Conservation (phyloP, 768 basidiomycete genomes). For the Leccinellum albellum region DNA sequence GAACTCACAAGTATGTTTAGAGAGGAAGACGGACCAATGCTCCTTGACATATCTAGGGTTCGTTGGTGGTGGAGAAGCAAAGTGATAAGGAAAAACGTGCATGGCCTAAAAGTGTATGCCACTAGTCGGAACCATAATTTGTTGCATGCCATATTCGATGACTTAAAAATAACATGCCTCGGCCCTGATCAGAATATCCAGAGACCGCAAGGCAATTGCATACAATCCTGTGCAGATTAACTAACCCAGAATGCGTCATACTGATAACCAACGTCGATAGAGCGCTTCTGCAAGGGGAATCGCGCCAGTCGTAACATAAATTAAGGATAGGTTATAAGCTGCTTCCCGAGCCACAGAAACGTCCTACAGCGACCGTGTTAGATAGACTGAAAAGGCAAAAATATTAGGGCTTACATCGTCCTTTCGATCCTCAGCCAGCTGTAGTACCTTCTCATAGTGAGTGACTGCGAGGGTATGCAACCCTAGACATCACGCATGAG, state of each 20-base stretch:
- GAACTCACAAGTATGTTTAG: constrained; percentile 6
- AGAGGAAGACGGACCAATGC: constrained; percentile 10
- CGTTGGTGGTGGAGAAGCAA: neutral
- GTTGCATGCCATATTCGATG: constrained; percentile 1
- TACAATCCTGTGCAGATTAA: neutral
- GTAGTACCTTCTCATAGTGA: constrained; percentile 79
- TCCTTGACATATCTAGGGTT: constrained; percentile 8
- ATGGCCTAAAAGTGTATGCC: neutral
- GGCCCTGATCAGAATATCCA: constrained; percentile 4
- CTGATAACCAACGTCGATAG: constrained; percentile 78
- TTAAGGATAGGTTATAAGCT: constrained; percentile 83
- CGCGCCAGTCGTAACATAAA: constrained; percentile 79
- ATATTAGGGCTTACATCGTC: constrained; percentile 27
- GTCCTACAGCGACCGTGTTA: constrained; percentile 32
- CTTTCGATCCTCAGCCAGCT: constrained; percentile 47
- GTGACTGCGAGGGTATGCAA: constrained; percentile 75
- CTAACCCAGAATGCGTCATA: constrained; percentile 36
- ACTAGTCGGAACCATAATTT: constrained; percentile 11
- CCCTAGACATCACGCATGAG: constrained; percentile 41
- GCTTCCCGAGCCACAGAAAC: constrained; percentile 65
- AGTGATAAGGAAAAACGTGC: neutral
- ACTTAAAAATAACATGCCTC: neutral
- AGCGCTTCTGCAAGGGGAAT: constrained; percentile 63
- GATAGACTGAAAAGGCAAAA: neutral
- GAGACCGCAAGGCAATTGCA: constrained; percentile 1